A percentile compares a stretch with the other conserved stretches of the same genome.
Conservation (phyloP, 2,329 filamentous ascomycete species). For the Pseudogymnoascus sp. region DNA sequence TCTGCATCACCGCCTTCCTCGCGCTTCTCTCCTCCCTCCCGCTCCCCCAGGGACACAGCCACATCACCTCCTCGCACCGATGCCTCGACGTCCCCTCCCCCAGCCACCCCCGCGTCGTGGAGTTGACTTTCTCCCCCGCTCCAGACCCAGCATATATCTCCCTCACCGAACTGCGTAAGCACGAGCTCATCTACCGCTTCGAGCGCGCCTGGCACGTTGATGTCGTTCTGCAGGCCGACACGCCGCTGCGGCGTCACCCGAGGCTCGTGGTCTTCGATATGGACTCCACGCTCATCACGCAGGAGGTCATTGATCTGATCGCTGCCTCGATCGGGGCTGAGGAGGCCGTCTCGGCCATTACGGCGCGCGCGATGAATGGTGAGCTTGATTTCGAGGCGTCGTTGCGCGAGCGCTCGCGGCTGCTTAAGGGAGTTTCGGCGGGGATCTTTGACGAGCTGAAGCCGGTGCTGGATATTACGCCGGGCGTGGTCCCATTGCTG, state of each 20-base stretch:
- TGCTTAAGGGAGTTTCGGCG: conserved; percentile 72
- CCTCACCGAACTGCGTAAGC: conserved; percentile 62
- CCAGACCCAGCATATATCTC: conserved; percentile 55
- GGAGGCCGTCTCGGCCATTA: conserved; percentile 77
- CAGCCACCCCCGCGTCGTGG: conserved; percentile 53
- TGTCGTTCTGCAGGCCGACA: conserved; percentile 66
- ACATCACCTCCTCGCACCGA: conserved; percentile 52
- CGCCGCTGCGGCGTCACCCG: conserved; percentile 67
- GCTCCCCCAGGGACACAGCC: conserved; percentile 38
- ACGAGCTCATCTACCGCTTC: conserved; percentile 75
- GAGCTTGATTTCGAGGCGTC: conserved; percentile 86
- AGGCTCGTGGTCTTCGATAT: conserved; percentile 94
- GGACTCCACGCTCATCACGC: conserved; percentile 94
- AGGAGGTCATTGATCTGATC: conserved; percentile 95
- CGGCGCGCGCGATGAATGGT: conserved; percentile 87
- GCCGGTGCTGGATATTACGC: conserved; percentile 67
- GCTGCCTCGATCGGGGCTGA: conserved; percentile 78
- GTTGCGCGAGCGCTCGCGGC: conserved; percentile 67
- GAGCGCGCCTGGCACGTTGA: conserved; percentile 87
- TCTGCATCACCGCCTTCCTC: conserved; percentile 57
- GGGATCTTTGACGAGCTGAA: conserved; percentile 73
- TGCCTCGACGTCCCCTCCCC: conserved; percentile 48
- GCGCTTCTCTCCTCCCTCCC: conserved; percentile 58
- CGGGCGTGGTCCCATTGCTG: conserved; percentile 68
- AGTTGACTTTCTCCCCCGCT: conserved; percentile 53